Evolutionary conservation across 371 early-diverging fungal species (phyloP), one percentile per base, ranked within the genome.

Genomic region (Rhizopus stolonifer): DNA sequence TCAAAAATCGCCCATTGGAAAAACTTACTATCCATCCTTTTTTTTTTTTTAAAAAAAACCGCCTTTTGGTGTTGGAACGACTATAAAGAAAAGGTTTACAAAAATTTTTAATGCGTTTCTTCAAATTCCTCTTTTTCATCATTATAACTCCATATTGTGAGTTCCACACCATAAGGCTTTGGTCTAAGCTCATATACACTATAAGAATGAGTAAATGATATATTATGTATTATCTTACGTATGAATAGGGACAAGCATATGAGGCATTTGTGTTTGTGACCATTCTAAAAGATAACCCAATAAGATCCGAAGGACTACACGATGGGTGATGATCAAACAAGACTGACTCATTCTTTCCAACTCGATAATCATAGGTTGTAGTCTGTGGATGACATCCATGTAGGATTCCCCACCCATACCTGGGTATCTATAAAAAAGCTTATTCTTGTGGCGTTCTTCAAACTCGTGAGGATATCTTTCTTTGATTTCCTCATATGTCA

Each of bases 321-420:
- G 70, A 52, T 85, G 92, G 0, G 91, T 87, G 23, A 92, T 81
- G 57, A 93, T 87, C 47, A 91, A 56, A 25, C 86, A 79, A 29
- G 83, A 83, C 22, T 82, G 80, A 17, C 77, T 78, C 88, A 89
- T 89, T 32, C 93, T 77, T 61, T 94, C 93, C 45, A 90, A 61
- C 61, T 94, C 94, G 33, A 92, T 83, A 60, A 94, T 90, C 60
- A 92, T 70, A 0, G 92, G 85, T 47, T 89, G 80, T 23, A 92
- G 56, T 9, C 93, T 77, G 49, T 92, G 91, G 46, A 93, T 91
- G 13, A 93, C 92, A 65, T 93, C 94, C 23, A 81, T 61, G 53
- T 91, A 91, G 7, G 87, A 87, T 60, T 93, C 92, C 2, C 92
- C 92, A 31, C 93, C 92, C 61, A 87, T 80, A 9, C 92, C 92